phyloP scores from a whole-genome alignment of 2,329 filamentous ascomycete species.

The Davidsoniella eucalypti region DNA sequence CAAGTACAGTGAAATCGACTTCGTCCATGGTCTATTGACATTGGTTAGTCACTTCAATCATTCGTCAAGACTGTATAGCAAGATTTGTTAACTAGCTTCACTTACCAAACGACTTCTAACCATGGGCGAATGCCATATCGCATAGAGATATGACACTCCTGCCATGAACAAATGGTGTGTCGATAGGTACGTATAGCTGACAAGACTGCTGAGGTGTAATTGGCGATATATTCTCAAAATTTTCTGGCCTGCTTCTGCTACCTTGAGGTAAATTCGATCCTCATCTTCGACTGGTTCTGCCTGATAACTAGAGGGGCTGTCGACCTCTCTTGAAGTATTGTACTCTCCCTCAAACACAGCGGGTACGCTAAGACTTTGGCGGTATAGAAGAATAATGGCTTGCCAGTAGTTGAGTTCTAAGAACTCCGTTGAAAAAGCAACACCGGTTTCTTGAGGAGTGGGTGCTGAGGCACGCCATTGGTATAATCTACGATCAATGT shows the following conservation, averaged over 20 bases:
- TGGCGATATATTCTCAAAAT: slow-evolving; percentile 83
- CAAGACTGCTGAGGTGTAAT: slow-evolving; percentile 69
- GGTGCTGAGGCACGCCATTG: slow-evolving; percentile 81
- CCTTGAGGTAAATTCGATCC: slow-evolving; percentile 82
- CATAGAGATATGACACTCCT: slow-evolving; percentile 88
- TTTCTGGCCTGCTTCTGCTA: slow-evolving; percentile 86
- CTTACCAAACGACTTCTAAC: slow-evolving; percentile 74
- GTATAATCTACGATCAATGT: slow-evolving; percentile 67
- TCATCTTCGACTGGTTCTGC: slow-evolving; percentile 62
- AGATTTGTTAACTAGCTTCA: slow-evolving; percentile 13
- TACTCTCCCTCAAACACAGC: slow-evolving; percentile 69
- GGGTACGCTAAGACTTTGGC: slow-evolving; percentile 77
- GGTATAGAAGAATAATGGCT: slow-evolving; percentile 86
- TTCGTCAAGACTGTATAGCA: slow-evolving; percentile 16
- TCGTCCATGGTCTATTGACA: slow-evolving; percentile 62
- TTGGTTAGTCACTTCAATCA: slow-evolving; percentile 17
- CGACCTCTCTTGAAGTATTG: slow-evolving; percentile 46
- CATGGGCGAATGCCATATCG: slow-evolving; percentile 87
- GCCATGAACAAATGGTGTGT: slow-evolving; percentile 97
- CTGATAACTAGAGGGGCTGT: slow-evolving; percentile 44
- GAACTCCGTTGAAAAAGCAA: slow-evolving; percentile 78
- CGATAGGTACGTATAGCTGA: slow-evolving; percentile 91
- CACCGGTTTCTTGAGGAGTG: slow-evolving; percentile 61
- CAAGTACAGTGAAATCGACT: slow-evolving; percentile 91
- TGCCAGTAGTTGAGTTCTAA: slow-evolving; percentile 96